Evolutionary conservation across 306 rosid genomes (phyloP), one percentile per base, ranked within the genome.

Genomic region (Psophocarpus tetragonolobus): DNA sequence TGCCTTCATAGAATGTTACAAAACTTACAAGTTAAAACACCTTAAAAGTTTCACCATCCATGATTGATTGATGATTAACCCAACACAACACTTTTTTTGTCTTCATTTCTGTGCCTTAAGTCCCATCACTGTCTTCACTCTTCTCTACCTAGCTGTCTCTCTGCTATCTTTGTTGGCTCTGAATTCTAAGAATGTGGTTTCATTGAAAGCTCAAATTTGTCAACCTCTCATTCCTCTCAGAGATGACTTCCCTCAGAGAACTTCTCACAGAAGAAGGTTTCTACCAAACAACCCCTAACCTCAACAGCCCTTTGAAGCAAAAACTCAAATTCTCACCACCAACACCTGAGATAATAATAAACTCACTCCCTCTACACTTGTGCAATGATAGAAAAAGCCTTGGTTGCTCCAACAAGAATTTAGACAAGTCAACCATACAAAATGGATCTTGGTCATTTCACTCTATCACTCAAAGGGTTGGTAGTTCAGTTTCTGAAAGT

Each of bases 251-350:
- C 78, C 83, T 93, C 4, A 75, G 72, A 68, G 83, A 91, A 27
- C 81, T 90, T 29, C 96, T 93, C 42, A 79, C 88, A n/a, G 80
- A 89, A 20, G 97, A 93, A 84, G 85, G 88, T 45, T 77, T 84
- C 33, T 32, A 78, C n/a, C 83, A 74, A 35, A 32, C 74, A 15
- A 80, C 20, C 3, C 50, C 20, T 13, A 86, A 81, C 7, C 71
- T 30, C 58, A 51, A 41, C 8, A 73, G 30, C 8, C 45, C 79
- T 44, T 36, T 58, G 24, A 79, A 12, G 33, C 23, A 30, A 68
- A 80, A 44, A 50, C 61, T 66, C 42, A 80, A 81, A 57, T 44
- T 56, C 27, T 71, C 50, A 61, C 54, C 9, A 6, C 4, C 32
- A 80, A 53, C 82, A 8, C 80, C 81, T 18, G 85, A 81, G 18